These are phyloP conservation scores for Draba incana DNA, from an alignment of 345 rosid genomes.

Conservation along the genomic window DNA sequence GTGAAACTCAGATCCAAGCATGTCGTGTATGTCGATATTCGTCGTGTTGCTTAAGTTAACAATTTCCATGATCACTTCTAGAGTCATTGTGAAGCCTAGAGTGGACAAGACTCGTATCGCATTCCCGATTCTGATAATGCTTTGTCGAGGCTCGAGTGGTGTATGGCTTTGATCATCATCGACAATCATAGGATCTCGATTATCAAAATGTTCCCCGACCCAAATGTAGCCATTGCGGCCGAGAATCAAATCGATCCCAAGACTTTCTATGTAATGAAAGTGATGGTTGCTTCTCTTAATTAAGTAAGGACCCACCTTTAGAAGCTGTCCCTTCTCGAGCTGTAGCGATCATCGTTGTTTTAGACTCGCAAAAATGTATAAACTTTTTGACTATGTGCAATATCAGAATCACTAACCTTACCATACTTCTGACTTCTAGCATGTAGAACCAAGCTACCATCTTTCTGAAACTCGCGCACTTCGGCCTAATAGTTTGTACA, in stretches of 20 bases:
- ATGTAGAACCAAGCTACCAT: constrained; percentile 83
- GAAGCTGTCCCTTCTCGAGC: constrained; percentile 88
- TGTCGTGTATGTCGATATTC: constrained; percentile 53
- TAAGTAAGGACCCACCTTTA: constrained; percentile 70
- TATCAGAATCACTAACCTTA: constrained; percentile 56
- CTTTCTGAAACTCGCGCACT: constrained; percentile 76
- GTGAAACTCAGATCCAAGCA: constrained; percentile 85
- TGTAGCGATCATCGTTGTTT: constrained; percentile 38
- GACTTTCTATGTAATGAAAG: constrained; percentile 69
- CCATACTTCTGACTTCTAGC: constrained; percentile 96
- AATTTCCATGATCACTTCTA: background rate
- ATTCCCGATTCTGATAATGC: constrained; percentile 78
- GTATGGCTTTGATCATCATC: constrained; percentile 48
- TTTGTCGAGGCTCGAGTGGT: constrained; percentile 60
- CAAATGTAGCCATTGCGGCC: constrained; percentile 93
- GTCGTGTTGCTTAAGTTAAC: background rate
- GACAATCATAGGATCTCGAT: constrained; percentile 52
- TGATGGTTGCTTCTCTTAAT: constrained; percentile 85
- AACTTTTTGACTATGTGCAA: background rate
- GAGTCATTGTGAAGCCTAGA: constrained; percentile 6
- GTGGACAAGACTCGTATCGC: constrained; percentile 60
- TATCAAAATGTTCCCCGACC: constrained; percentile 83
- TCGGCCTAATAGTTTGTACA: constrained; percentile 61
- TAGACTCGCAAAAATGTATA: background rate
- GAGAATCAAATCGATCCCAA: constrained; percentile 75